Conservation (phyloP, 768 basidiomycete species). For the Coprinellus micaceus region DNA sequence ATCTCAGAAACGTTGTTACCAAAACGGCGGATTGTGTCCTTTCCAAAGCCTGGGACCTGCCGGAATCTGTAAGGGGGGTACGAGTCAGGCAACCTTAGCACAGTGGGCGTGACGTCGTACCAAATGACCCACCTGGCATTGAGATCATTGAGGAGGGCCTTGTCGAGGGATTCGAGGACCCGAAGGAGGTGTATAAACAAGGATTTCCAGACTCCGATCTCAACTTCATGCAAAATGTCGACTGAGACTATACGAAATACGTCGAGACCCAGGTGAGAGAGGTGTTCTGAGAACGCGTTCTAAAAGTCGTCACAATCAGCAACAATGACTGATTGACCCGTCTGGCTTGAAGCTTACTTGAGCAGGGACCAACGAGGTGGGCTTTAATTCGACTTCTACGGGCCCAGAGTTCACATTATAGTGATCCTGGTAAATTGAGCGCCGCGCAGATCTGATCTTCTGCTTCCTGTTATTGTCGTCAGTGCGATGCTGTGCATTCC, state of each 20-base stretch:
- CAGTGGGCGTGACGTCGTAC: neutral
- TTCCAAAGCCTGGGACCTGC: constrained; percentile 28
- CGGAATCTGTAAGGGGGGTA: constrained; percentile 23
- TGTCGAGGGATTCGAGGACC: constrained; percentile 18
- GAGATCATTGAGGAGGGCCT: neutral
- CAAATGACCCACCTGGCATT: neutral
- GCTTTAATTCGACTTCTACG: neutral
- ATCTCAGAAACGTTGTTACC: constrained; percentile 29
- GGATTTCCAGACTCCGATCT: constrained; percentile 36
- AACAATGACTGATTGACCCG: constrained; percentile 1
- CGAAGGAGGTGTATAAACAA: constrained; percentile 34
- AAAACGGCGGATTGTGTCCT: constrained; percentile 27
- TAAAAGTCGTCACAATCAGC: constrained; percentile 2
- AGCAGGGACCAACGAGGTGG: neutral
- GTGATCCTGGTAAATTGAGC: neutral
- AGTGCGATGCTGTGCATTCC: neutral
- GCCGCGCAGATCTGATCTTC: neutral
- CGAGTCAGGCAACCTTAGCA: neutral
- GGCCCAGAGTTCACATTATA: neutral
- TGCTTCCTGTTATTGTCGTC: neutral
- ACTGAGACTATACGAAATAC: constrained; percentile 22
- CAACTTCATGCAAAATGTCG: constrained; percentile 37
- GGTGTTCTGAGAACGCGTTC: constrained; percentile 30
- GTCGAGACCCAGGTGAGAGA: constrained; percentile 19
- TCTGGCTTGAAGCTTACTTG: neutral